Evolutionary conservation across 1,139 yeast genomes (phyloP).

Genomic region (Wickerhamiella pararugosa): DNA sequence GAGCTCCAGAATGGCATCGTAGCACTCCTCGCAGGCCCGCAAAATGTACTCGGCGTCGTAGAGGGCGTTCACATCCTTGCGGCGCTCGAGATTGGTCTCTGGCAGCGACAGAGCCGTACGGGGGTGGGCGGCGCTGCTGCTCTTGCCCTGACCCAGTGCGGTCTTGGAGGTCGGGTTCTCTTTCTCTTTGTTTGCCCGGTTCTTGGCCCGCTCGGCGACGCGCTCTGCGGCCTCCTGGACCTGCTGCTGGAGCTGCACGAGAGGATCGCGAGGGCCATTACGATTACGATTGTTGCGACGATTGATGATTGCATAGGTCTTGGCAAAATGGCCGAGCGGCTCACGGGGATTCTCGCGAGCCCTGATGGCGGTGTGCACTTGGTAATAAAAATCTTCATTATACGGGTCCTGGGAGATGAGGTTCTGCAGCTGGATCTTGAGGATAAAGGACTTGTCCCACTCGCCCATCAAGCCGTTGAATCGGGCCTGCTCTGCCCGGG

Average conservation of each 20-base stretch:
- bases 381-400: slow-evolving; percentile 92
- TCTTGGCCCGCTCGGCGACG: slow-evolving; percentile 51
- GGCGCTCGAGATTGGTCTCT: slow-evolving; percentile 18
- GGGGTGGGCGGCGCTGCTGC: slow-evolving; percentile 13
- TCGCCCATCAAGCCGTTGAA: slow-evolving; percentile 88
- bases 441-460: slow-evolving; percentile 88
- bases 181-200: slow-evolving; percentile 49
- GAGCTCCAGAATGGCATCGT: slow-evolving; percentile 59
- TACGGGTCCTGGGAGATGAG: slow-evolving; percentile 95
- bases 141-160: slow-evolving; percentile 45
- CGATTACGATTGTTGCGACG: neutral
- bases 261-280: slow-evolving; percentile 71
- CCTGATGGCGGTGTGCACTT: slow-evolving; percentile 80
- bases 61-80: slow-evolving; percentile 6
- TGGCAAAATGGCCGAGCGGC: slow-evolving; percentile 56
- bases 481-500: slow-evolving; percentile 10
- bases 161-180: slow-evolving; percentile 66
- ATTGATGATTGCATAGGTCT: slow-evolving; percentile 86
- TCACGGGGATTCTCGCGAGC: slow-evolving; percentile 35
- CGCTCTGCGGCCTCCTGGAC: slow-evolving; percentile 84
- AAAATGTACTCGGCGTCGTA: slow-evolving; percentile 20
- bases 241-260: slow-evolving; percentile 97
- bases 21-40: slow-evolving; percentile 52
- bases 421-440: slow-evolving; percentile 86
- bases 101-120: slow-evolving; percentile 22